Evolutionary conservation across 2,329 filamentous ascomycete species (phyloP).

Genomic region (Ascochyta viciae-villosae): DNA sequence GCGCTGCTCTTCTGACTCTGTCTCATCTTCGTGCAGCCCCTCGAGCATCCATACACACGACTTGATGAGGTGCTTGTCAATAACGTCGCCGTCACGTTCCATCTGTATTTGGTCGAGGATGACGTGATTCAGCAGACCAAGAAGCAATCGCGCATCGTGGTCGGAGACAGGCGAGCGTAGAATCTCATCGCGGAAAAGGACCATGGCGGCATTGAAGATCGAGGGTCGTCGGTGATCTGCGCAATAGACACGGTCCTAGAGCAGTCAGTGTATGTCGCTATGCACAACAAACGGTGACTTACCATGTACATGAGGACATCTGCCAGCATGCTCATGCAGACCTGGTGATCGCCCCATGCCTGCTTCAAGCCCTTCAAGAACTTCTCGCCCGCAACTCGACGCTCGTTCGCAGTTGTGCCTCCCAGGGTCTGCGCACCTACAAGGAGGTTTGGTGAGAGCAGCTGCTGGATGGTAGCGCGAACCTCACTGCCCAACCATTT

Average conservation of each 20-base stretch:
- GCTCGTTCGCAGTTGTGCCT: conserved; percentile 74
- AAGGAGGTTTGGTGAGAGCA: conserved; percentile 75
- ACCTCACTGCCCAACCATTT: conserved; percentile 80
- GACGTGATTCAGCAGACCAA: conserved; percentile 78
- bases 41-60: conserved; percentile 91
- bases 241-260: conserved; percentile 79
- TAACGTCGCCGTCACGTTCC: conserved; percentile 88
- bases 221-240: conserved; percentile 75
- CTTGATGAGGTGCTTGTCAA: conserved; percentile 82
- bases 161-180: conserved; percentile 64
- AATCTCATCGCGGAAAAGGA: conserved; percentile 86
- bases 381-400: conserved; percentile 79
- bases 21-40: conserved; percentile 80
- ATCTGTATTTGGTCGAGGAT: conserved; percentile 90
- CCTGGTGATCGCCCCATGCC: conserved; percentile 87
- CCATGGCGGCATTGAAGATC: conserved; percentile 85
- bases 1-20: conserved; percentile 78
- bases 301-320: conserved; percentile 97
- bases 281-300: conserved; percentile 29
- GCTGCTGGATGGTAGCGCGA: conserved; percentile 70
- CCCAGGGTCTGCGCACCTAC: conserved; percentile 58
- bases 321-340: conserved; percentile 94
- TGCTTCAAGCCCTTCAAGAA: conserved; percentile 79
- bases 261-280: background rate
- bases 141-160: conserved; percentile 62